Percentiles rank a stretch among this genome's conserved stretches.
phyloP scores from a whole-genome alignment of 192 early-diverging fungal species.

The Backusella psychrophila region DNA sequence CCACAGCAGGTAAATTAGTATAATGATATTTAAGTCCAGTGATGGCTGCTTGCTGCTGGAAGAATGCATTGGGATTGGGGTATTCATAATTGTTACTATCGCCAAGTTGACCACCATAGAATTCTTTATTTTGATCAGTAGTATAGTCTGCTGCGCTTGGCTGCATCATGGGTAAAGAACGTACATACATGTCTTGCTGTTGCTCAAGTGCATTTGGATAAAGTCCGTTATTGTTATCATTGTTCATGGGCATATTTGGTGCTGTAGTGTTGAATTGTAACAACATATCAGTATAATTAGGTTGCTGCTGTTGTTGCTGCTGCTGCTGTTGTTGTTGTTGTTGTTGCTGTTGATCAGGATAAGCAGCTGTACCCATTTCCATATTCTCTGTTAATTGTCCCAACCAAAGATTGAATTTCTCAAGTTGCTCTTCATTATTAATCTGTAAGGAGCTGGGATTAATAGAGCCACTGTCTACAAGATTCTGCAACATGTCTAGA shows the following conservation, averaged over 20 bases:
- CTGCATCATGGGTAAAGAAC: conserved; percentile 7
- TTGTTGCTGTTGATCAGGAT: not conserved
- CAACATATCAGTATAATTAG: conserved; percentile 3
- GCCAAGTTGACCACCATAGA: not conserved
- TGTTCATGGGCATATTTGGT: not conserved
- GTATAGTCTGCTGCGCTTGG: not conserved
- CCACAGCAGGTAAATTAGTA: not conserved
- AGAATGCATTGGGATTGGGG: not conserved
- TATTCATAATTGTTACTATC: not conserved
- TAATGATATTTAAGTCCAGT: conserved; percentile 2
- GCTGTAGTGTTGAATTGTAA: not conserved
- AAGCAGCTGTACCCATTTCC: not conserved
- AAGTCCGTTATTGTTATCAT: not conserved
- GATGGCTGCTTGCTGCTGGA: not conserved
- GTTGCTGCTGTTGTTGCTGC: not conserved
- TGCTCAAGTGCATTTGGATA: not conserved
- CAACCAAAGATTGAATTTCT: conserved; percentile 19
- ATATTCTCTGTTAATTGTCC: conserved; percentile 21
- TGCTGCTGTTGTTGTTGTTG: not conserved
- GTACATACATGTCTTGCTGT: conserved; percentile 17
- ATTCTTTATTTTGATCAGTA: not conserved
- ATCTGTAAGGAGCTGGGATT: conserved; percentile 7
- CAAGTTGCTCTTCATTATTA: conserved; percentile 15
- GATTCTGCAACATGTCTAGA: conserved; percentile 14
- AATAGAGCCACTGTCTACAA: conserved; percentile 15